Evolutionary conservation across 2,329 filamentous ascomycete genomes (phyloP).

Genomic region (Epichloe sylvatica): DNA sequence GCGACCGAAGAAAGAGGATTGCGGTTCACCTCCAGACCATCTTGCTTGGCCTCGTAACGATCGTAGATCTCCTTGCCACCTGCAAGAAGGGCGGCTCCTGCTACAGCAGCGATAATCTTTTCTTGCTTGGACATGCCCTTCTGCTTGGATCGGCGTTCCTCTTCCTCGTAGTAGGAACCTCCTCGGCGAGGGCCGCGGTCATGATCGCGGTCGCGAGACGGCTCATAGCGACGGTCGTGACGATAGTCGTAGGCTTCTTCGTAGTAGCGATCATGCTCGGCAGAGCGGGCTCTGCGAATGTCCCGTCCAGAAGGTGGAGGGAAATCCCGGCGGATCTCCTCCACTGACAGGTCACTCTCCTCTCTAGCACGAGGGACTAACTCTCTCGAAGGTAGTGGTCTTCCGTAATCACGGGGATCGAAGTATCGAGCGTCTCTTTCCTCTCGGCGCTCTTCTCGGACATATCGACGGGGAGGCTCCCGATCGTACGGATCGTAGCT

Average conservation of each 20-base stretch:
- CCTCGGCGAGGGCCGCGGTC: conserved; percentile 29
- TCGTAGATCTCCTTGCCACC: conserved; percentile 54
- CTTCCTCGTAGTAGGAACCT: conserved; percentile 43
- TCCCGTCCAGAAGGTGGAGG: conserved; percentile 49
- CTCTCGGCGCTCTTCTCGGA: conserved; percentile 39
- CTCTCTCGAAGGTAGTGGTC: conserved; percentile 33
- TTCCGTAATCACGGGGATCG: conserved; percentile 37
- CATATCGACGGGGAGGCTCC: conserved; percentile 36
- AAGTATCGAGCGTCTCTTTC: conserved; percentile 39
- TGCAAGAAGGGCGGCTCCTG: conserved; percentile 49
- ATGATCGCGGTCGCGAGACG: conserved; percentile 19
- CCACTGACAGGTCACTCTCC: conserved; percentile 61
- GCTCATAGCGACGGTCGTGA: conserved; percentile 28
- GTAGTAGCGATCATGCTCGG: conserved; percentile 41
- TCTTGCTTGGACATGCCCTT: conserved; percentile 44
- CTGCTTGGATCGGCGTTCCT: conserved; percentile 35
- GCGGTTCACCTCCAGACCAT: conserved; percentile 37
- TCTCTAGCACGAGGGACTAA: conserved; percentile 49
- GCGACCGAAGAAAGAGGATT: conserved; percentile 47
- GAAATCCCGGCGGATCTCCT: conserved; percentile 75
- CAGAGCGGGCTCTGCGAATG: conserved; percentile 48
- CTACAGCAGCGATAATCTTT: conserved; percentile 52
- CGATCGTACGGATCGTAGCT: conserved; percentile 43
- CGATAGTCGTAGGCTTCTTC: conserved; percentile 37
- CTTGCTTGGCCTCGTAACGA: conserved; percentile 41